A percentile compares a stretch with the other conserved stretches of the same genome.
These are phyloP conservation scores for Verticillium klebahnii DNA, from an alignment of 2,329 filamentous ascomycete species.

Conservation along the genomic window DNA sequence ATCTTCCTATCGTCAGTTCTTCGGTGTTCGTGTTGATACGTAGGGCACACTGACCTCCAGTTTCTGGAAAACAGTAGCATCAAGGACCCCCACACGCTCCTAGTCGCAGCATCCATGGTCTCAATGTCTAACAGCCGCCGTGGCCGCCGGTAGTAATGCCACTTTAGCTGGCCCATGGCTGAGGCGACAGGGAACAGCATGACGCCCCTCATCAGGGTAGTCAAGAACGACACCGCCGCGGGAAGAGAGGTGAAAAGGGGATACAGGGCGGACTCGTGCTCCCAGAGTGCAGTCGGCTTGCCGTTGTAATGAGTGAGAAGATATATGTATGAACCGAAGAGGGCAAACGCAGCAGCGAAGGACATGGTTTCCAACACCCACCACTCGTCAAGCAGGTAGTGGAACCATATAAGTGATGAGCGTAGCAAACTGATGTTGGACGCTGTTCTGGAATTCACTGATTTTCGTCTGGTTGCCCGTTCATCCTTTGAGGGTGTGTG, in stretches of 20 bases:
- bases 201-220: background rate
- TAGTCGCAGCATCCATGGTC: background rate
- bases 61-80: background rate
- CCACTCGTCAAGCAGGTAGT: background rate
- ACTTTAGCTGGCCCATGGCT: constrained; percentile 2
- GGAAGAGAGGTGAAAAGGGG: background rate
- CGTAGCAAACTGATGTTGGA: background rate
- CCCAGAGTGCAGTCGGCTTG: background rate
- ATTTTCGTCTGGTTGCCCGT: background rate
- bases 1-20: background rate
- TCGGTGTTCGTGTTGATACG: no score
- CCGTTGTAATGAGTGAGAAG: background rate
- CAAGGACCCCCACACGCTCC: background rate
- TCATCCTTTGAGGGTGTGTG: background rate
- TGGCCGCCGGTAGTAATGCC: background rate
- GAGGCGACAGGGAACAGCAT: background rate
- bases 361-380: background rate
- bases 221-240: background rate
- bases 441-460: background rate
- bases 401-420: background rate
- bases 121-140: background rate
- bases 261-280: background rate
- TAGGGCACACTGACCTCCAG: background rate
- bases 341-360: background rate
- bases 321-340: background rate